These are phyloP conservation scores for Stromatinia cepivora DNA, from an alignment of 2,329 filamentous ascomycete species.

Conservation along the genomic window DNA sequence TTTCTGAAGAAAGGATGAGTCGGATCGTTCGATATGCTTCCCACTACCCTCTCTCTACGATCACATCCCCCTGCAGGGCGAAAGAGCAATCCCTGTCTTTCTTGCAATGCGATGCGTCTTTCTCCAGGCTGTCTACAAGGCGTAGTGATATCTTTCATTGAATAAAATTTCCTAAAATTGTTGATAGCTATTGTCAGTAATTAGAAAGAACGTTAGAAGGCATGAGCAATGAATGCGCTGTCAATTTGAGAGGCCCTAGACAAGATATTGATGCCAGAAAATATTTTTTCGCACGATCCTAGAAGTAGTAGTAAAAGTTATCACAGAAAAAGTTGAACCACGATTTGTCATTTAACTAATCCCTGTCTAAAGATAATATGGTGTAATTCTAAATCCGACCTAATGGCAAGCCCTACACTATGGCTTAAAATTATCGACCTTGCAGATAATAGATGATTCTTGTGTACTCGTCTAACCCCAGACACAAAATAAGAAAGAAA, in stretches of 20 bases:
- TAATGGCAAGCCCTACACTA: too few species aligned
- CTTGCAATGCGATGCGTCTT: neutral
- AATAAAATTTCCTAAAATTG: neutral
- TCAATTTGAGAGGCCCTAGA: neutral
- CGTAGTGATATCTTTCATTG: neutral
- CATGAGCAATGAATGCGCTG: neutral
- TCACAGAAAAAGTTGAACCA: neutral
- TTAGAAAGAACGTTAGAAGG: too few species aligned
- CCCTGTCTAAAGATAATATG: neutral
- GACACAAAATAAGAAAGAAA: neutral
- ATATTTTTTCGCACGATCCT: neutral
- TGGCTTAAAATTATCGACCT: too few species aligned
- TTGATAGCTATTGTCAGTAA: neutral
- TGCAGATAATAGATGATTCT: neutral
- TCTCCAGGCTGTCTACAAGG: neutral
- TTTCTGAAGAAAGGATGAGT: neutral
- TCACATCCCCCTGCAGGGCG: too few species aligned
- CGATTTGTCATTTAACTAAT: neutral
- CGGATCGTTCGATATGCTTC: too few species aligned
- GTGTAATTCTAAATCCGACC: neutral
- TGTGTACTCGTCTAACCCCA: neutral
- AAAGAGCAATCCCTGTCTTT: neutral
- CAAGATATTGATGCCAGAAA: neutral
- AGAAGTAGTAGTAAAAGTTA: neutral
- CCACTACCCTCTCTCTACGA: too few species aligned